phyloP scores from a whole-genome alignment of 2,329 filamentous ascomycete genomes.

The Sclerotinia spermophila region DNA sequence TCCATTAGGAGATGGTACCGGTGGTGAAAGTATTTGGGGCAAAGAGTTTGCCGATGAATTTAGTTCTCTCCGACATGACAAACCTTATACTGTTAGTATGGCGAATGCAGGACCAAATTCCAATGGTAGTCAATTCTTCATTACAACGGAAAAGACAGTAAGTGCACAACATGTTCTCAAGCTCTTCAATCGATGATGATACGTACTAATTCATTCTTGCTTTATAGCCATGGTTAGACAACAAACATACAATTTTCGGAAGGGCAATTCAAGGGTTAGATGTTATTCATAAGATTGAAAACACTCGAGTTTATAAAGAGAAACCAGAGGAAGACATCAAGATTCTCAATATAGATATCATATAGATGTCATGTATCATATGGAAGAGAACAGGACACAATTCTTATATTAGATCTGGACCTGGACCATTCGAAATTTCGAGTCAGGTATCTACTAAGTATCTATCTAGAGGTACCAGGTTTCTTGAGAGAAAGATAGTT shows the following conservation, averaged over 20 bases:
- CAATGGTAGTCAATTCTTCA: constrained; percentile 97
- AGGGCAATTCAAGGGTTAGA: constrained; percentile 86
- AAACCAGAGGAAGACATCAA: constrained; percentile 97
- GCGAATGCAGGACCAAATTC: constrained; percentile 94
- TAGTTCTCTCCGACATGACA: constrained; percentile 85
- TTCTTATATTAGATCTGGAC: neutral
- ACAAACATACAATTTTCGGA: constrained; percentile 95
- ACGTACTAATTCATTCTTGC: constrained; percentile 12
- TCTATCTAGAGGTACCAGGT: neutral
- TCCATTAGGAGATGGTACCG: constrained; percentile 82
- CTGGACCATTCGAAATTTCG: neutral
- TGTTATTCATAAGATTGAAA: constrained; percentile 95
- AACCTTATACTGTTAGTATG: constrained; percentile 95
- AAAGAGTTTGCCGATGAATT: constrained; percentile 92
- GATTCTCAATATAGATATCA: constrained; percentile 73
- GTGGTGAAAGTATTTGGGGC: constrained; percentile 92
- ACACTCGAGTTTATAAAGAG: constrained; percentile 78
- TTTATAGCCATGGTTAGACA: constrained; percentile 78
- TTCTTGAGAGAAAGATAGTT: neutral
- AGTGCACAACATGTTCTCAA: constrained; percentile 37
- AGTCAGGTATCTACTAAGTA: neutral
- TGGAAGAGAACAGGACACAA: neutral
- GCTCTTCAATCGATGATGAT: constrained; percentile 15
- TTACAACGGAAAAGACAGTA: constrained; percentile 93
- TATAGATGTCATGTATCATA: constrained; percentile 24